Evolutionary conservation across 2,329 filamentous ascomycete species (phyloP).

Genomic region (Phialophora expanda): DNA sequence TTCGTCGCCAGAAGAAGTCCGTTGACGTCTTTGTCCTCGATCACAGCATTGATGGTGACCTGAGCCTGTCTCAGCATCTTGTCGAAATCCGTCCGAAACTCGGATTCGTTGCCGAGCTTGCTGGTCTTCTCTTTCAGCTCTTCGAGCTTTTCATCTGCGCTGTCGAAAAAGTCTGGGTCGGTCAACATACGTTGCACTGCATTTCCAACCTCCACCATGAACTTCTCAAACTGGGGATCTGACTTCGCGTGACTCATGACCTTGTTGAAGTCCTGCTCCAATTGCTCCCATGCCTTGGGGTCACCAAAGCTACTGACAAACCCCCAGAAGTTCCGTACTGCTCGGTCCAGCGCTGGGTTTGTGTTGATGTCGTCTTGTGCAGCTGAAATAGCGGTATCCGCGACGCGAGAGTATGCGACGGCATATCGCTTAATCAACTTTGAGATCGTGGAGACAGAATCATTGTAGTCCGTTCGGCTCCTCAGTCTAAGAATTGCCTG

Average conservation of each 20-base stretch:
- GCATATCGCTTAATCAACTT: constrained; percentile 79
- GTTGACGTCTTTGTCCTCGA: constrained; percentile 73
- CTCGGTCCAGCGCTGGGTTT: constrained; percentile 75
- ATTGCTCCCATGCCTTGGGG: constrained; percentile 72
- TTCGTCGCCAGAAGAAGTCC: constrained; percentile 69
- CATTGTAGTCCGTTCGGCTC: constrained; percentile 78
- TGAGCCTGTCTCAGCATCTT: constrained; percentile 71
- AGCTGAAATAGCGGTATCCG: constrained; percentile 68
- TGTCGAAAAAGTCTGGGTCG: constrained; percentile 83
- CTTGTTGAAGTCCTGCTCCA: constrained; percentile 70
- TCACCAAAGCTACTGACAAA: constrained; percentile 82
- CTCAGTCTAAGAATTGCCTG: constrained; percentile 74
- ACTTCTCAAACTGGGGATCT: constrained; percentile 80
- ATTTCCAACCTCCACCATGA: constrained; percentile 74
- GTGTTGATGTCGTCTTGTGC: constrained; percentile 73
- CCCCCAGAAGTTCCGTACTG: constrained; percentile 78
- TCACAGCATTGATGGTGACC: constrained; percentile 69
- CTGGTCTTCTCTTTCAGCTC: constrained; percentile 63
- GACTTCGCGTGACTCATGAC: constrained; percentile 75
- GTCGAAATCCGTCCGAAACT: constrained; percentile 74
- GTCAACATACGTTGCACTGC: constrained; percentile 81
- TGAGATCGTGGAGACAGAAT: constrained; percentile 80
- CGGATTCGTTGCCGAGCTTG: constrained; percentile 67
- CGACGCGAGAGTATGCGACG: constrained; percentile 74
- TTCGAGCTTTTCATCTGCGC: constrained; percentile 69